A percentile compares a stretch with the other conserved stretches of the same genome.
phyloP scores from a whole-genome alignment of 768 basidiomycete genomes.

The Mycena crocata region DNA sequence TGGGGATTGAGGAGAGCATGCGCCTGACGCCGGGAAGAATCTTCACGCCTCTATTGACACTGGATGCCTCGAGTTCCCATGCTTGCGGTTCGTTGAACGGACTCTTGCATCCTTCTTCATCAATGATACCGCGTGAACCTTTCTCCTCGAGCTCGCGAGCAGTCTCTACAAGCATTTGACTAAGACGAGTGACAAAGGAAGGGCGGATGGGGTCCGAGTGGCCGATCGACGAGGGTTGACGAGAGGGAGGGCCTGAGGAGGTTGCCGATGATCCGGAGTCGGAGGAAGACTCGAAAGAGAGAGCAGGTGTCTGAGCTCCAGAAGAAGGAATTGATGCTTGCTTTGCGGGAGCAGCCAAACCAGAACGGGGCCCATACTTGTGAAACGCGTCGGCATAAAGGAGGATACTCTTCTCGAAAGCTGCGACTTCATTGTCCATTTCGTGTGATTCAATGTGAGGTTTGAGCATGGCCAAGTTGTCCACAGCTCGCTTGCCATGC shows the following conservation, averaged over 20 bases:
- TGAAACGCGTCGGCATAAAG: conserved; percentile 72
- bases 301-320: conserved; percentile 54
- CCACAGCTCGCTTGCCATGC: conserved; percentile 83
- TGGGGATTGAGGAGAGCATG: conserved; percentile 74
- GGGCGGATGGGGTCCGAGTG: conserved; percentile 53
- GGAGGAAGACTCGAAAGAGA: conserved; percentile 52
- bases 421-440: conserved; percentile 68
- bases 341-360: conserved; percentile 34
- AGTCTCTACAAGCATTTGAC: conserved; percentile 48
- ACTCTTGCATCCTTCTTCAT: conserved; percentile 47
- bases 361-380: conserved; percentile 54
- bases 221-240: conserved; percentile 49
- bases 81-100: conserved; percentile 50
- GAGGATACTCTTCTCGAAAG: conserved; percentile 74
- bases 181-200: conserved; percentile 57
- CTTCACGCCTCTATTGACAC: conserved; percentile 71
- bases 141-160: conserved; percentile 41
- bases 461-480: conserved; percentile 75
- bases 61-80: conserved; percentile 67
- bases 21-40: conserved; percentile 78
- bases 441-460: conserved; percentile 65
- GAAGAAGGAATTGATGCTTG: conserved; percentile 37
- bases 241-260: conserved; percentile 18
- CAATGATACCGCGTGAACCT: conserved; percentile 35
- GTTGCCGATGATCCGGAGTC: conserved; percentile 52